Evolutionary conservation across 768 basidiomycete species (phyloP), one percentile per base, ranked within the genome.

Genomic region (Krasilnikovozyma curviuscula): DNA sequence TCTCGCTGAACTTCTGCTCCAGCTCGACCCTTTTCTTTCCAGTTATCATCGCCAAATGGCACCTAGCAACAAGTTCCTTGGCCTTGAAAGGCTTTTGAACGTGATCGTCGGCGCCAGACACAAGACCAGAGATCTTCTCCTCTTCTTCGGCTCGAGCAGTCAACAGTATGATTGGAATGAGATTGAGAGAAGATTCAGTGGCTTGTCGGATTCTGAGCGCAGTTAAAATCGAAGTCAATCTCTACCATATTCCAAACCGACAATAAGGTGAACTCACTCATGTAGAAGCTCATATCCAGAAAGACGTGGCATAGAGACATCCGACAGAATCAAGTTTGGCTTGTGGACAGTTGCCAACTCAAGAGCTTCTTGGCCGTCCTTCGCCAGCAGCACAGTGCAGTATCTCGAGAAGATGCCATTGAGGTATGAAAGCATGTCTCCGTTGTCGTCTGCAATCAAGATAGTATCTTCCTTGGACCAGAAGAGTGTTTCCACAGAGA

Each of bases 81-180:
- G 27, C 30, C 3, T 40, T 43, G 40, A 49, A 44, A n/a, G 47
- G 40, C 31, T 50, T 50, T 27, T 34, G 34, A 10, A 50, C 19
- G 29, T 31, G 37, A 30, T 50, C 49, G n/a, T 50, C 49, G 1
- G 49, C 49, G 14, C 49, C 40, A 2, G 49, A 41, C 0, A 50
- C 14, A 1, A 50, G 43, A 16, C 40, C 49, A 25, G n/a, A 18
- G 16, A 50, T 44, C 33, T 44, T 25, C 13, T 50, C 49, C 3
- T 50, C 49, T 6, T 44, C 35, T 2, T 44, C 49, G 1, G 49
- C 49, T 14, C 37, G 33, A 10, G 49, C 49, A 13, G 43, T 38
- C 23, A 50, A 25, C 19, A 50, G 43, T n/a, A 50, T 50, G 3
- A 50, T n/a, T 1, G 49, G 49, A 14, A 30, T 45, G 32, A 45